Percentiles rank a stretch among this genome's conserved stretches.
These are phyloP conservation scores for Penicillium sp. DNA, from an alignment of 2,329 filamentous ascomycete genomes.

Conservation along the genomic window DNA sequence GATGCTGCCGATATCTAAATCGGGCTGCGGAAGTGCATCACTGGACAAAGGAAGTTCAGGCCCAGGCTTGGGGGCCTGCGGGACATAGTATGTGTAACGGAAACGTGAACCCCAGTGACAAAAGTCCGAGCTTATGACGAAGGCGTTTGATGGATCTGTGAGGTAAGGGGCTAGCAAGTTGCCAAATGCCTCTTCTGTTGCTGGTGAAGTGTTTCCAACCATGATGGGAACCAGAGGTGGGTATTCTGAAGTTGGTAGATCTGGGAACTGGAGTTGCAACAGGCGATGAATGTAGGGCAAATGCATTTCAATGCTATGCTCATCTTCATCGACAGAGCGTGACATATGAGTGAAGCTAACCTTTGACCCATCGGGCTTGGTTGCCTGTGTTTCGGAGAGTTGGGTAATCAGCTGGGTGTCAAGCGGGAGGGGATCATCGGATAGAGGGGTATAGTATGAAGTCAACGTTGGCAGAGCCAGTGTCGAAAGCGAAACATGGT, in stretches of 20 bases:
- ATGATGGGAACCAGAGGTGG: conserved; percentile 83
- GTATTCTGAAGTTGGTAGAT: conserved; percentile 56
- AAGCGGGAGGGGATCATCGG: conserved; percentile 45
- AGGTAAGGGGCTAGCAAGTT: conserved; percentile 75
- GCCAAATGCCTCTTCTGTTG: conserved; percentile 69
- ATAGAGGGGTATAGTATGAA: conserved; percentile 48
- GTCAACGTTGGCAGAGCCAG: conserved; percentile 74
- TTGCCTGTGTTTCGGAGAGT: conserved; percentile 33
- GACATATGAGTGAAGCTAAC: conserved; percentile 59
- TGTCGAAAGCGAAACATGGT: conserved; percentile 77
- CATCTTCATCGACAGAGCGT: conserved; percentile 67
- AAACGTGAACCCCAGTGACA: conserved; percentile 93
- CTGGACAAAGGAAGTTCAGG: conserved; percentile 41
- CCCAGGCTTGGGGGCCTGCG: conserved; percentile 45
- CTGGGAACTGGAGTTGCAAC: conserved; percentile 55
- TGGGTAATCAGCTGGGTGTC: conserved; percentile 46
- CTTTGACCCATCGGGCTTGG: conserved; percentile 32
- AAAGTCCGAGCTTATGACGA: conserved; percentile 92
- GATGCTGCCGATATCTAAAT: conserved; percentile 27
- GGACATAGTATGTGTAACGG: conserved; percentile 76
- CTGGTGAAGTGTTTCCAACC: conserved; percentile 70
- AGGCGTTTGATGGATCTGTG: conserved; percentile 70
- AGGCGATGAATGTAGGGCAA: conserved; percentile 89
- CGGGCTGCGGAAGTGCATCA: conserved; percentile 45
- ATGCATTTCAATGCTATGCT: conserved; percentile 97